phyloP scores from a whole-genome alignment of 495 filamentous ascomycete genomes.

The Aspergillus coremiiformis region DNA sequence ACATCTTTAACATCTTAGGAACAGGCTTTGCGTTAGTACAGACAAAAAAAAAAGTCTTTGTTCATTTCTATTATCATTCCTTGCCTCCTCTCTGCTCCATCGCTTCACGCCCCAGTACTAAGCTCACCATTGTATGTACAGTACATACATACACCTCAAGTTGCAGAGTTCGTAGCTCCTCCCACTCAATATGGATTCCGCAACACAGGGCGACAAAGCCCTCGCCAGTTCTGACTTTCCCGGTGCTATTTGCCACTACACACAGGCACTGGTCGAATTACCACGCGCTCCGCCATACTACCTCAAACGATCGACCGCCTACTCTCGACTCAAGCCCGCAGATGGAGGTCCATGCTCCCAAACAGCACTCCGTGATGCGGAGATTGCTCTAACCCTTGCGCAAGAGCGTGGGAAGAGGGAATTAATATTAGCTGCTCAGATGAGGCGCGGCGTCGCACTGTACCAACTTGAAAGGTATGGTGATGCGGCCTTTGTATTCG shows the following conservation, averaged over 20 bases:
- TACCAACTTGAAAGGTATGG: conserved; percentile 64
- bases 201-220: conserved; percentile 56
- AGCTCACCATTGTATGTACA: no score
- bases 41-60: neutral
- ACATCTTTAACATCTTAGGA: neutral
- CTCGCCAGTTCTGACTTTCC: conserved; percentile 54
- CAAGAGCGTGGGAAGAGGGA: conserved; percentile 69
- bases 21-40: neutral
- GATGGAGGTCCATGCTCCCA: conserved; percentile 40
- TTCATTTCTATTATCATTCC: neutral
- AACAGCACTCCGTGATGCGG: conserved; percentile 69
- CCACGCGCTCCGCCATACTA: conserved; percentile 75
- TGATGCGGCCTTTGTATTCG: conserved; percentile 68
- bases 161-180: neutral
- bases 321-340: conserved; percentile 54
- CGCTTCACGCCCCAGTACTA: neutral
- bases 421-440: conserved; percentile 70
- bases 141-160: neutral
- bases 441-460: conserved; percentile 69
- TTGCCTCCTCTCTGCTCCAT: neutral
- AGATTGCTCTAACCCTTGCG: conserved; percentile 64
- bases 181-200: conserved; percentile 47
- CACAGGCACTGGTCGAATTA: conserved; percentile 59
- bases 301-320: conserved; percentile 78
- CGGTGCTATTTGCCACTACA: conserved; percentile 63